These are phyloP conservation scores for Salisapilia sapeloensis DNA, from an alignment of 352 stramenopile genomes.

Conservation along the genomic window DNA sequence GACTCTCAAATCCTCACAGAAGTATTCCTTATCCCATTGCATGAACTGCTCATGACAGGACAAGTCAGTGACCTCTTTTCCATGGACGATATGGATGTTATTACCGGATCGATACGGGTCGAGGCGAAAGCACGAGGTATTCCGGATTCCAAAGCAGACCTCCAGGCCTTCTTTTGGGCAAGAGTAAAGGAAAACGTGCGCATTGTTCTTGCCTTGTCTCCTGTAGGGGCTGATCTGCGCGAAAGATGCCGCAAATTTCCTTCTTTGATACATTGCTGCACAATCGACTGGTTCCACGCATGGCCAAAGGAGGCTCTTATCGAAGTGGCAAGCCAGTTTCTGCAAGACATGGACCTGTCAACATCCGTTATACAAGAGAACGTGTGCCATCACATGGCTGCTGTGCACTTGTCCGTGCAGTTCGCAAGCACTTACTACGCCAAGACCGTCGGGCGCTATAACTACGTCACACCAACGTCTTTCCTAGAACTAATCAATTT, in stretches of 20 bases:
- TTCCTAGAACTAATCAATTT: conserved; percentile 88
- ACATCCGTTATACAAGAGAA: conserved; percentile 76
- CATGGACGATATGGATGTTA: conserved; percentile 79
- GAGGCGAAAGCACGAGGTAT: conserved; percentile 78
- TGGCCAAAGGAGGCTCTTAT: conserved; percentile 82
- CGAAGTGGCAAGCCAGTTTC: conserved; percentile 73
- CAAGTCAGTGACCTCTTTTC: conserved; percentile 72
- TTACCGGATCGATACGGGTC: conserved; percentile 44
- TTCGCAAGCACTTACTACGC: conserved; percentile 57
- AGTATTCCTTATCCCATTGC: conserved; percentile 75
- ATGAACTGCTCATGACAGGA: conserved; percentile 68
- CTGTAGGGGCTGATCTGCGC: conserved; percentile 57
- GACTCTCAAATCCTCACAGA: conserved; percentile 80
- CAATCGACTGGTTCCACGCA: conserved; percentile 83
- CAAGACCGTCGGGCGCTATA: conserved; percentile 56
- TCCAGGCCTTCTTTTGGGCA: conserved; percentile 84
- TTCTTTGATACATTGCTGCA: conserved; percentile 44
- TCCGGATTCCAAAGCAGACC: conserved; percentile 79
- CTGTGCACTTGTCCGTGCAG: conserved; percentile 83
- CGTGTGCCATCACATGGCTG: conserved; percentile 85
- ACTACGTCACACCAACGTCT: conserved; percentile 87
- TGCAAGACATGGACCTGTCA: conserved; percentile 52
- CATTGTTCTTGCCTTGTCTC: conserved; percentile 74
- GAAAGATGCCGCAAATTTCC: conserved; percentile 70
- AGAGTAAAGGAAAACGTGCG: conserved; percentile 78